A percentile compares a stretch with the other conserved stretches of the same genome.
These are phyloP conservation scores for Isochrysis galbana DNA, from an alignment of 78 protist genomes.

Conservation along the genomic window DNA sequence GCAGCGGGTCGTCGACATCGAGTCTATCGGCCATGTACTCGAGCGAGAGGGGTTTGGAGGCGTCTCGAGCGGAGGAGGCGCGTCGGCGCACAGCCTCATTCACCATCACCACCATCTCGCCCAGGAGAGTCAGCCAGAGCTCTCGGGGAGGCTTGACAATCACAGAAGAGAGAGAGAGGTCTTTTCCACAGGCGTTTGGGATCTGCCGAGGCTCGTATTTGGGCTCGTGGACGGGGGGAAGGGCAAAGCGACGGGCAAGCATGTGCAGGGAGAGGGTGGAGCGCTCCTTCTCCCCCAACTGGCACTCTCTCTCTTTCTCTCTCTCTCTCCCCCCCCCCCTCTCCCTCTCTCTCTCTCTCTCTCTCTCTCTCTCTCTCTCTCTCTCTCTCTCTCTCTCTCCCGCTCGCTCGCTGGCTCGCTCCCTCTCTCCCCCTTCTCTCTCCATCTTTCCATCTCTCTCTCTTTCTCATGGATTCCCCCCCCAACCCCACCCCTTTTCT, in stretches of 20 bases:
- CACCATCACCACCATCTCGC: slow-evolving; percentile 29
- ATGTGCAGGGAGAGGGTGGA: too few relatives aligned
- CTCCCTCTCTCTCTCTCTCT: too few relatives aligned
- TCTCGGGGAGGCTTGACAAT: neutral
- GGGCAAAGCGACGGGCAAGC: neutral
- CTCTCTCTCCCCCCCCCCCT: too few relatives aligned
- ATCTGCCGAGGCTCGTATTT: neutral
- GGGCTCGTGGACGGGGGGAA: neutral
- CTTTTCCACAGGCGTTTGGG: neutral
- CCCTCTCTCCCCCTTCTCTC: too few relatives aligned
- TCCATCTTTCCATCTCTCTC: too few relatives aligned
- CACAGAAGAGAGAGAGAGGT: neutral
- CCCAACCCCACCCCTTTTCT: too few relatives aligned
- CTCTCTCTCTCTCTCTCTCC: too few relatives aligned
- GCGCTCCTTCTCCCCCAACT: too few relatives aligned
- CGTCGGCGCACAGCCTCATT: slow-evolving; percentile 27
- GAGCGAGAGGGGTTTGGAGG: slow-evolving; percentile 37
- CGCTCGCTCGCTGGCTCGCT: too few relatives aligned
- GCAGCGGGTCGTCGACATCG: slow-evolving; percentile 36
- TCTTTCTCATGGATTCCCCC: too few relatives aligned
- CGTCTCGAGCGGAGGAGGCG: neutral
- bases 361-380: too few relatives aligned
- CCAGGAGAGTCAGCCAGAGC: neutral
- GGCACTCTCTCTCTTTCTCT: too few relatives aligned
- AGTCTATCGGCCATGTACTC: slow-evolving; percentile 42